Conservation (phyloP, 345 rosid species). For the Arabis alpina region DNA sequence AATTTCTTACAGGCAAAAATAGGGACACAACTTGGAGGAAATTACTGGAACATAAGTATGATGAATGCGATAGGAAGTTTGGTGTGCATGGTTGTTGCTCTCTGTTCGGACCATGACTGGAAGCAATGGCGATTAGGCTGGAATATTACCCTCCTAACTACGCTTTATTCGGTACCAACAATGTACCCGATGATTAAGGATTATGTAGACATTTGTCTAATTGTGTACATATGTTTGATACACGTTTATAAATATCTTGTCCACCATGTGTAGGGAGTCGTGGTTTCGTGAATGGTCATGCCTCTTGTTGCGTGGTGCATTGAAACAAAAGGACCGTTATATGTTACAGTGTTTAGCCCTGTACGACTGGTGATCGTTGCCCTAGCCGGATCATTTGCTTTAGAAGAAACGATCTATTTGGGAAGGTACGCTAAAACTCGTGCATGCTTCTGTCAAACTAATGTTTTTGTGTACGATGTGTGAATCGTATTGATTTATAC, state of each 20-base stretch:
- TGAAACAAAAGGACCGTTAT: conserved; percentile 37
- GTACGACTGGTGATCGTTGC: conserved; percentile 37
- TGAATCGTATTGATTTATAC: not conserved
- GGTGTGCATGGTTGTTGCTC: conserved; percentile 29
- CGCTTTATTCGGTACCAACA: conserved; percentile 35
- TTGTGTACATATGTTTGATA: not conserved
- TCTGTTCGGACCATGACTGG: conserved; percentile 34
- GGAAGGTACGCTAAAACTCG: conserved; percentile 36
- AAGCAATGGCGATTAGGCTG: conserved; percentile 44
- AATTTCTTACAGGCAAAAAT: conserved; percentile 33
- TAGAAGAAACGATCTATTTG: conserved; percentile 39
- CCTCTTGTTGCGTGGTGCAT: conserved; percentile 38
- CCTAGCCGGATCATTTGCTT: conserved; percentile 39
- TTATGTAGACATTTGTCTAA: not conserved
- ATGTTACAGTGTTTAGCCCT: conserved; percentile 37
- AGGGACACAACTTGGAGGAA: conserved; percentile 39
- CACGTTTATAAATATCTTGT: not conserved
- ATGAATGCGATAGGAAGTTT: conserved; percentile 39
- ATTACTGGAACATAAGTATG: conserved; percentile 35
- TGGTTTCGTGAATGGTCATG: conserved; percentile 37
- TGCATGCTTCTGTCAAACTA: not conserved
- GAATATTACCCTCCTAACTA: conserved; percentile 36
- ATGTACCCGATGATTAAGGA: not conserved
- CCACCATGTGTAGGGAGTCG: conserved; percentile 30
- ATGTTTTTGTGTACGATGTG: not conserved